Evolutionary conservation across 495 filamentous ascomycete genomes (phyloP), one percentile per base, ranked within the genome.

Genomic region (Hypoxylon crocopeplum): DNA sequence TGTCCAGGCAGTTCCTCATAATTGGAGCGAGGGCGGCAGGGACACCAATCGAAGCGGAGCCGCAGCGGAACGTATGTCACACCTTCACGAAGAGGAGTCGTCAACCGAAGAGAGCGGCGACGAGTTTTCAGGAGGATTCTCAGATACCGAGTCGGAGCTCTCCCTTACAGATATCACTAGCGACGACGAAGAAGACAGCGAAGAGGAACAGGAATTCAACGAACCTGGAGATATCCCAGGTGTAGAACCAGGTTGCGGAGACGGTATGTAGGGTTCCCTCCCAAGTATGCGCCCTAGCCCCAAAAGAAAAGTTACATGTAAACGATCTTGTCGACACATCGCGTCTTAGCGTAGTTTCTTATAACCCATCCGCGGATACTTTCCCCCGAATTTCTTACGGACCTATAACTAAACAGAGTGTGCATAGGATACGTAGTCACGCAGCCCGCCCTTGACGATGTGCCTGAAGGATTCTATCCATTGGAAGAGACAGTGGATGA

Each of bases 181-280:
- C 53, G 75, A 78, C n/a, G 69, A 70, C 3, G 74, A 77, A 4
- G 69, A 67, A 2, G 72, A 76, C 8, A 36, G 36, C 0, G 72
- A 75, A 11, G 72, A 80, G 3, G 75, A 76, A 1, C 67, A 72
- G 11, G 69, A 77, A 39, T 76, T 68, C 33, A 55, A 45, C 46
- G 89, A 92, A 46, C 80, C 87, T 15, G 93, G 93, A 11, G 93
- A 97, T 71, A 91, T 91, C 15, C 82, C 87, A n/a, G 92, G 92
- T 17, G 80, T 96, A 16, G 84, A 86, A 30, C 84, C 85, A 1
- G 89, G 87, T 5, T 86, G 89, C 63, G 89, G 88, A 29, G 84
- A 88, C 3, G 84, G 81, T 70, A 70, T 39, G 68, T 70, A 50
- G 17, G 46, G 48, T 51, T 47, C 46, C 55, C 45, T 27, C n/a